Evolutionary conservation across 345 rosid species (phyloP).

Genomic region (Erodium maritimum): DNA sequence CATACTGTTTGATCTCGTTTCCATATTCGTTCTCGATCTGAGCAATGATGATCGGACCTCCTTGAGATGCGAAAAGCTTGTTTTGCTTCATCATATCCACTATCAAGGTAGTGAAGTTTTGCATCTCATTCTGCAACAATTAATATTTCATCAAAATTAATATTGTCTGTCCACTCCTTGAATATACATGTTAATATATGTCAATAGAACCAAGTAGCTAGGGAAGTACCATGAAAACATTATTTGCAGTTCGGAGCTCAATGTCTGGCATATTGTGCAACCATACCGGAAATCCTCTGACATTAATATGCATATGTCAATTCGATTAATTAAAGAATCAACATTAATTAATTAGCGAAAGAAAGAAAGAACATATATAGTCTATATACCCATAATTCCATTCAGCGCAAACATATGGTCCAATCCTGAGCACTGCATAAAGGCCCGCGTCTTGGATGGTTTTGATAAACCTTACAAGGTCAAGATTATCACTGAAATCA

Average conservation of each 20-base stretch:
- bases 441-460: conserved; percentile 38
- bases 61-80: conserved; percentile 52
- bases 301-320: too few species aligned
- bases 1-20: conserved; percentile 35
- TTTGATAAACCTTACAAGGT: conserved; percentile 49
- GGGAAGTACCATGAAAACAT: conserved; percentile 32
- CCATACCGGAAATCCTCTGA: conserved; percentile 57
- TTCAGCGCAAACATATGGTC: conserved; percentile 67
- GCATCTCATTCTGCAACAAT: conserved; percentile 43
- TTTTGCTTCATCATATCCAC: conserved; percentile 50
- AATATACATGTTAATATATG: too few species aligned
- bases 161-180: too few species aligned
- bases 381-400: conserved; percentile 57
- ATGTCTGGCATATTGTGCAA: too few species aligned
- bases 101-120: conserved; percentile 48
- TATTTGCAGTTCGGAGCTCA: conserved; percentile 15
- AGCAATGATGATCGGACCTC: conserved; percentile 64
- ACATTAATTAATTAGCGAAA: background rate
- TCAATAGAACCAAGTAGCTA: background rate
- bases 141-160: too few species aligned
- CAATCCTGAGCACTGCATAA: conserved; percentile 46
- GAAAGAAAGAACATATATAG: too few species aligned
- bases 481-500: conserved; percentile 36
- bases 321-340: too few species aligned
- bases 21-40: conserved; percentile 89